These are phyloP conservation scores for Sungouiozyma intestinalis DNA, from an alignment of 805 yeast species.

Conservation along the genomic window DNA sequence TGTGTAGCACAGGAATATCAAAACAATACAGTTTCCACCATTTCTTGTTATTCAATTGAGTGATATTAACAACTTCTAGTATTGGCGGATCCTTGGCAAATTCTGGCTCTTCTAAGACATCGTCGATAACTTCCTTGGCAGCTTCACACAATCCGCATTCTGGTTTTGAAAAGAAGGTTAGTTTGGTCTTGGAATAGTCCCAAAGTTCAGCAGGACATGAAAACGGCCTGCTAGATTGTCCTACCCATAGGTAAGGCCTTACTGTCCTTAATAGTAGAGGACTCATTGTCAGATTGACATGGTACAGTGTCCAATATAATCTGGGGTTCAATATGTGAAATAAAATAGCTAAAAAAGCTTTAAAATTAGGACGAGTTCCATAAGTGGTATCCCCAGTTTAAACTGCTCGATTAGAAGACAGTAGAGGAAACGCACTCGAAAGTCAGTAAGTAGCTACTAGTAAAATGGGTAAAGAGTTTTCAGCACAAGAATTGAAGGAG, in stretches of 20 bases:
- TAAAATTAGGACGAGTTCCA: too few species aligned
- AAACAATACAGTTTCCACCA: slow-evolving; percentile 69
- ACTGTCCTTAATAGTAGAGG: not conserved
- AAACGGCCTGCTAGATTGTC: not conserved
- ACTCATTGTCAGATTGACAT: not conserved
- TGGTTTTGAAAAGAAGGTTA: slow-evolving; percentile 59
- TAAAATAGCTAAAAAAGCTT: too few species aligned
- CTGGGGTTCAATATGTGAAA: too few species aligned
- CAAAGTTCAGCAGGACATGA: not conserved
- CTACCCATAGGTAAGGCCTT: not conserved
- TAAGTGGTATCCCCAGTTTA: too few species aligned
- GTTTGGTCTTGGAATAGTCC: slow-evolving; percentile 12
- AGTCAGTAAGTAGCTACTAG: too few species aligned
- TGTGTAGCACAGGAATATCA: slow-evolving; percentile 71
- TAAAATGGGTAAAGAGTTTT: slow-evolving; percentile 12
- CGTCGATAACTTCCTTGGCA: slow-evolving; percentile 43
- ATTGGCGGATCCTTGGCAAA: slow-evolving; percentile 23
- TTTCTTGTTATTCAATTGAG: slow-evolving; percentile 36
- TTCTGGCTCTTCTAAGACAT: slow-evolving; percentile 27
- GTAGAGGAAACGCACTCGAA: too few species aligned
- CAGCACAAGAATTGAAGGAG: slow-evolving; percentile 16
- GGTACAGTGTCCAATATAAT: too few species aligned
- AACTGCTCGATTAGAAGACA: too few species aligned
- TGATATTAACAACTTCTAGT: slow-evolving; percentile 45
- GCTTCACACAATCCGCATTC: slow-evolving; percentile 61